A percentile compares a stretch with the other conserved stretches of the same genome.
These are phyloP conservation scores for Kregervanrija fluxuum DNA, from an alignment of 805 yeast species.

Conservation along the genomic window DNA sequence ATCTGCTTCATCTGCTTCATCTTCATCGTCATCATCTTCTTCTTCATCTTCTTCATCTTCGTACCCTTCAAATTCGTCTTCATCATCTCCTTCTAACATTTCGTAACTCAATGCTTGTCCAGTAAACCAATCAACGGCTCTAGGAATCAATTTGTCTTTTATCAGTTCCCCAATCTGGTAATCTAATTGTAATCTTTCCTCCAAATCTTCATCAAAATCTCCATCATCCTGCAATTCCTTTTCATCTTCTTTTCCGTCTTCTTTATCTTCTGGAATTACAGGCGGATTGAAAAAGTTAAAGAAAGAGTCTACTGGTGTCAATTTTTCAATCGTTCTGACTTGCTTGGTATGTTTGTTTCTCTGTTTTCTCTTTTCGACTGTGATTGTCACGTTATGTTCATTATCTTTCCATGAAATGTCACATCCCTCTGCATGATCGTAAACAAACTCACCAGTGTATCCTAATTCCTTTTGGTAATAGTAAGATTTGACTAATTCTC, in stretches of 20 bases:
- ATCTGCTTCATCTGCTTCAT: slow-evolving; percentile 51
- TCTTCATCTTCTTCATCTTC: slow-evolving; percentile 46
- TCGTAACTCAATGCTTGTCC: slow-evolving; percentile 89
- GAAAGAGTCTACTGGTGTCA: slow-evolving; percentile 91
- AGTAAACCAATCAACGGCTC: slow-evolving; percentile 98
- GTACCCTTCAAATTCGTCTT: slow-evolving; percentile 53
- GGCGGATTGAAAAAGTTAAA: slow-evolving; percentile 97
- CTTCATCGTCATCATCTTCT: slow-evolving; percentile 55
- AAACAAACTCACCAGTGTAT: slow-evolving; percentile 91
- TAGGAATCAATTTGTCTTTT: slow-evolving; percentile 90
- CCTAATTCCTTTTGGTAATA: slow-evolving; percentile 92
- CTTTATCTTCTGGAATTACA: slow-evolving; percentile 48
- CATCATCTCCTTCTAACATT: slow-evolving; percentile 42
- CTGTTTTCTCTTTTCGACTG: slow-evolving; percentile 91
- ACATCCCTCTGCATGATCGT: slow-evolving; percentile 92
- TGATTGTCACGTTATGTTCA: slow-evolving; percentile 76
- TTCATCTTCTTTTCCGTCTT: slow-evolving; percentile 46
- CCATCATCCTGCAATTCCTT: slow-evolving; percentile 33
- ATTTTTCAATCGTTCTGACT: slow-evolving; percentile 90
- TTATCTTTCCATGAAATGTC: slow-evolving; percentile 78
- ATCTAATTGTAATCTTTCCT: slow-evolving; percentile 80
- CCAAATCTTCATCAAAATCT: slow-evolving; percentile 66
- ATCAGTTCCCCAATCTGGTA: slow-evolving; percentile 94
- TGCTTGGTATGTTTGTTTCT: slow-evolving; percentile 95
- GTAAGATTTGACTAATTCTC: slow-evolving; percentile 72